Conservation (phyloP, 176 grass and related monocot species). For the Lolium rigidum region DNA sequence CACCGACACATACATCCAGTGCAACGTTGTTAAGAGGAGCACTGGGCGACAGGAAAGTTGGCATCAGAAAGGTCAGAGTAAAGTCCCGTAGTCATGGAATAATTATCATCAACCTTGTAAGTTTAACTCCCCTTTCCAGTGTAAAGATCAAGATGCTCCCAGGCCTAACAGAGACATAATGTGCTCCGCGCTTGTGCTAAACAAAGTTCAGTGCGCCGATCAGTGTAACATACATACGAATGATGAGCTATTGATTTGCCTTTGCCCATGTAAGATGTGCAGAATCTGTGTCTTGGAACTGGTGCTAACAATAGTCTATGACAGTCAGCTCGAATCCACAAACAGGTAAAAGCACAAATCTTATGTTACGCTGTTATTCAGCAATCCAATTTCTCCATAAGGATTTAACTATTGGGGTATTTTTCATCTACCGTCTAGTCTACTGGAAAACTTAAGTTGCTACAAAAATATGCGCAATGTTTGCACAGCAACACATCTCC, state of each 20-base stretch:
- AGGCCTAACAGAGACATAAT: background rate
- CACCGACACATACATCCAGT: conserved; percentile 21
- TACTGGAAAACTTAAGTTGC: no score
- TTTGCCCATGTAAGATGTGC: background rate
- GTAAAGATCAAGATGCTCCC: conserved; percentile 16
- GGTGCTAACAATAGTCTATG: no score
- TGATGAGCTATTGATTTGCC: conserved; percentile 7
- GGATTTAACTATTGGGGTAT: no score
- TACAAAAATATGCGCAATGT: no score
- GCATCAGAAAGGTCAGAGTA: background rate
- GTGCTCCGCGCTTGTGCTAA: background rate
- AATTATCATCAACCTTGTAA: conserved; percentile 7
- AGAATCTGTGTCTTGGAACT: no score
- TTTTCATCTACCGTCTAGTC: no score
- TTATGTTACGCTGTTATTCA: no score
- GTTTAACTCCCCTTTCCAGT: conserved; percentile 16
- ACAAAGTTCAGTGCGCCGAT: background rate
- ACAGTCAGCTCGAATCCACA: no score
- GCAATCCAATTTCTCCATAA: no score
- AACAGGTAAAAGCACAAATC: no score
- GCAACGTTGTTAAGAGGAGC: background rate
- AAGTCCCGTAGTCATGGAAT: conserved; percentile 22
- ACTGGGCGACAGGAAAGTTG: conserved; percentile 31
- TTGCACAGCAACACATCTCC: no score
- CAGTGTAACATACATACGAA: background rate